A percentile compares a stretch with the other conserved stretches of the same genome.
Conservation (phyloP, 352 stramenopile species). For the Globisporangium barbulae region DNA sequence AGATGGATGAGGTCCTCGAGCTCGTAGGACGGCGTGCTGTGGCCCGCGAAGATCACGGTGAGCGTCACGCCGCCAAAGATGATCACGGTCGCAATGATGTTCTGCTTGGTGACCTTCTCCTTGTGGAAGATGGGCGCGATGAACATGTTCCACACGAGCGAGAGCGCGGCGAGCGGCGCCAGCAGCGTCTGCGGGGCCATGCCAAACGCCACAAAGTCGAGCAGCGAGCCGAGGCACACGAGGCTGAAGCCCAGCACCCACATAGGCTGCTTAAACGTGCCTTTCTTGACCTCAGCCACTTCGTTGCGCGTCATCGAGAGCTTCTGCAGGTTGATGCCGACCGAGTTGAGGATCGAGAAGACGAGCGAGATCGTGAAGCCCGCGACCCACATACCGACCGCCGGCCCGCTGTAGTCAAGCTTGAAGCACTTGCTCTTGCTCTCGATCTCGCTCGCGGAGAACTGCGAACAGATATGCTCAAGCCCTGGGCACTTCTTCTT, state of each 20-base stretch:
- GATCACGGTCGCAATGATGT: conserved; percentile 81
- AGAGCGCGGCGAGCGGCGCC: conserved; percentile 85
- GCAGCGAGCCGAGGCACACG: conserved; percentile 76
- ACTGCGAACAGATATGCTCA: conserved; percentile 48
- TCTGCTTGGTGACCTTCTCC: conserved; percentile 80
- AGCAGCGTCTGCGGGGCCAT: conserved; percentile 90
- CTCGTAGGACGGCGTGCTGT: conserved; percentile 85
- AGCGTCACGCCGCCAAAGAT: conserved; percentile 89
- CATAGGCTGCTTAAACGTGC: conserved; percentile 80
- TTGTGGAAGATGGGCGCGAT: conserved; percentile 90
- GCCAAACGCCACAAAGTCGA: conserved; percentile 91
- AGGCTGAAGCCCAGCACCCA: conserved; percentile 88
- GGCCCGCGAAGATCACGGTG: conserved; percentile 86
- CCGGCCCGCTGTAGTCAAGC: conserved; percentile 59
- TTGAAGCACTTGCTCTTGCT: conserved; percentile 81
- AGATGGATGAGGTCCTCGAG: conserved; percentile 82
- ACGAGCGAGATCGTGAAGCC: conserved; percentile 86
- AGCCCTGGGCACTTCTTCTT: conserved; percentile 66
- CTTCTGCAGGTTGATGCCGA: conserved; percentile 92
- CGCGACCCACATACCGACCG: conserved; percentile 82
- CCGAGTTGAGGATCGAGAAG: conserved; percentile 87
- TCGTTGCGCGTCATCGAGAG: conserved; percentile 83
- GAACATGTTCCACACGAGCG: conserved; percentile 91
- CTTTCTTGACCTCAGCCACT: conserved; percentile 56
- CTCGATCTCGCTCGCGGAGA: conserved; percentile 43